These are phyloP conservation scores for Talaromyces ruber DNA, from an alignment of 495 filamentous ascomycete species.

Conservation along the genomic window DNA sequence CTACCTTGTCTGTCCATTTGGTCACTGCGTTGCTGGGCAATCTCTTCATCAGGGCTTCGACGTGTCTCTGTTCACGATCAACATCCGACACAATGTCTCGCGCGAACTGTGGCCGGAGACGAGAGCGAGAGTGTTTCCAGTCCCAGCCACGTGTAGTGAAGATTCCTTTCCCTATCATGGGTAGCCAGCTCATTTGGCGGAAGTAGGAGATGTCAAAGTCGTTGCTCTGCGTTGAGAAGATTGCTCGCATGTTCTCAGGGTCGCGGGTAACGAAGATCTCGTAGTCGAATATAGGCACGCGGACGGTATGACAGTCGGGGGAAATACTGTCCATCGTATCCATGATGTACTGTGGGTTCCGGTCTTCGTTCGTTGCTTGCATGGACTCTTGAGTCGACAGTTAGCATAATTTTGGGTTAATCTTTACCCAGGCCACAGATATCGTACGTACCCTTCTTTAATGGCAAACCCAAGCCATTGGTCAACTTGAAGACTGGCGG, in stretches of 20 bases:
- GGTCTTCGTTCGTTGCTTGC: constrained; percentile 6
- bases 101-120: constrained; percentile 37
- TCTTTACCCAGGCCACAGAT: no score
- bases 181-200: constrained; percentile 12
- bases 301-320: constrained; percentile 5
- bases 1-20: constrained; percentile 17
- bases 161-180: constrained; percentile 44
- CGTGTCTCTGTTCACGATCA: constrained; percentile 17
- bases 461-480: constrained; percentile 1
- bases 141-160: constrained; percentile 43
- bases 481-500: constrained; percentile 4
- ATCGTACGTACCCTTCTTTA: constrained; percentile 8
- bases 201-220: constrained; percentile 46
- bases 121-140: constrained; percentile 44
- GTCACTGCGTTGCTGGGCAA: constrained; percentile 28
- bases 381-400: not conserved
- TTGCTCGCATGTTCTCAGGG: constrained; percentile 60
- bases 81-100: constrained; percentile 8
- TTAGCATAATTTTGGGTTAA: not conserved
- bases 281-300: constrained; percentile 7
- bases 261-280: constrained; percentile 50
- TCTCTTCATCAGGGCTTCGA: constrained; percentile 16
- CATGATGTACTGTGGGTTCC: constrained; percentile 7
- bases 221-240: constrained; percentile 64
- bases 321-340: constrained; percentile 7